Evolutionary conservation across 2,329 filamentous ascomycete species (phyloP).

Genomic region (Septoria linicola): DNA sequence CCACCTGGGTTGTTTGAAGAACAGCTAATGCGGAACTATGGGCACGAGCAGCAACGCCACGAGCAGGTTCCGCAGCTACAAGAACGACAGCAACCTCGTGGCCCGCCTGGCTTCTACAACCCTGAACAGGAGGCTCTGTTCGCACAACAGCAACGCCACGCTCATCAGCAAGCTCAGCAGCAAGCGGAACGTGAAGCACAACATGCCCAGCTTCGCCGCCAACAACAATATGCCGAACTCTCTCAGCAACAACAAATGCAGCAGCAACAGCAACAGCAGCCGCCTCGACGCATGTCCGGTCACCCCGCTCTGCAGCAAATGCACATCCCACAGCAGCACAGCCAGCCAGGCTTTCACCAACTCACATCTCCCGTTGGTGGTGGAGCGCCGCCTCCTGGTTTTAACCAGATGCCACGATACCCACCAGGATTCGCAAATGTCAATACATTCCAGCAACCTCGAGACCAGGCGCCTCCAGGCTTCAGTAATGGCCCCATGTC

Average conservation of each 20-base stretch:
- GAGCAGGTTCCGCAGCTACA: constrained; percentile 23
- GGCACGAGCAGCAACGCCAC: constrained; percentile 25
- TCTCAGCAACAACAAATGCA: constrained; percentile 11
- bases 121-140: constrained; percentile 34
- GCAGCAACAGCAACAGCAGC: constrained; percentile 16
- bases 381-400: constrained; percentile 32
- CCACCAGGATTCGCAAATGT: constrained; percentile 36
- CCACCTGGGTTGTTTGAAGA: constrained; percentile 39
- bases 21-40: constrained; percentile 35
- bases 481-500: constrained; percentile 10
- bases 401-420: constrained; percentile 36
- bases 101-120: constrained; percentile 38
- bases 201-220: constrained; percentile 12
- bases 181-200: constrained; percentile 11
- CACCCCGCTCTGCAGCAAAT: constrained; percentile 33
- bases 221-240: constrained; percentile 11
- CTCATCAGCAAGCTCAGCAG: constrained; percentile 25
- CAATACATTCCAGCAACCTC: constrained; percentile 32
- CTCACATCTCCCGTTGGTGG: constrained; percentile 17
- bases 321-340: constrained; percentile 30
- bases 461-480: constrained; percentile 7
- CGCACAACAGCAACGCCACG: constrained; percentile 33
- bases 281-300: constrained; percentile 29
- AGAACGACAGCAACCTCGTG: constrained; percentile 33
- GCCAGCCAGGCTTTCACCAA: constrained; percentile 29